A percentile compares a stretch with the other conserved stretches of the same genome.
Evolutionary conservation across 805 yeast species (phyloP).

Genomic region (Candida schatavii): DNA sequence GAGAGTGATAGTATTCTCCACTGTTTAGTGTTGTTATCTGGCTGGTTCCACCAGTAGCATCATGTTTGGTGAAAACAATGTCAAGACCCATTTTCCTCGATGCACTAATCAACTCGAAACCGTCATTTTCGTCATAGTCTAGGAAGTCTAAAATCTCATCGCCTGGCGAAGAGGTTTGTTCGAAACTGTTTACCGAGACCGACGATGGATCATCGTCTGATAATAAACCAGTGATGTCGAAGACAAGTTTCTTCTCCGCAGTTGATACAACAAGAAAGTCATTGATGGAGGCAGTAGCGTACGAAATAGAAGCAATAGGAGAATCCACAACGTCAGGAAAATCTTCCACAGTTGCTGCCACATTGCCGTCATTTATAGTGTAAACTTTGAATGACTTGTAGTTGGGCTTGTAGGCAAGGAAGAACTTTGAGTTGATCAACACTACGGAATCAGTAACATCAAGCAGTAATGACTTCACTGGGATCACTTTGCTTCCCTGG

Average conservation of each 20-base stretch:
- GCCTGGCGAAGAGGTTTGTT: not conserved
- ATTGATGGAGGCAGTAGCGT: not conserved
- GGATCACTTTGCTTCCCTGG: not conserved
- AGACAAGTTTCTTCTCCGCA: not conserved
- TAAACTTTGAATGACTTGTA: not conserved
- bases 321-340: not conserved
- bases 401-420: not conserved
- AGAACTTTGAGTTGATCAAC: conserved; percentile 2
- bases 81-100: not conserved
- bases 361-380: not conserved
- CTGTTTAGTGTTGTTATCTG: not conserved
- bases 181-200: not conserved
- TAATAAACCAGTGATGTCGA: conserved; percentile 5
- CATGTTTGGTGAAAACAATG: not conserved
- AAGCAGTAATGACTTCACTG: not conserved
- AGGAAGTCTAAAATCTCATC: conserved; percentile 3
- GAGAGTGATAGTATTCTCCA: not conserved
- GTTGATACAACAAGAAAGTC: conserved; percentile 5
- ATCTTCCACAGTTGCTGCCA: not conserved
- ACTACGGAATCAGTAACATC: not conserved
- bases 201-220: conserved; percentile 5
- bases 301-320: not conserved
- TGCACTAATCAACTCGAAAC: not conserved
- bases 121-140: conserved; percentile 1
- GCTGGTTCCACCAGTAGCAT: not conserved